phyloP scores from a whole-genome alignment of 768 basidiomycete species.

The Boletus pseudopeckii region DNA sequence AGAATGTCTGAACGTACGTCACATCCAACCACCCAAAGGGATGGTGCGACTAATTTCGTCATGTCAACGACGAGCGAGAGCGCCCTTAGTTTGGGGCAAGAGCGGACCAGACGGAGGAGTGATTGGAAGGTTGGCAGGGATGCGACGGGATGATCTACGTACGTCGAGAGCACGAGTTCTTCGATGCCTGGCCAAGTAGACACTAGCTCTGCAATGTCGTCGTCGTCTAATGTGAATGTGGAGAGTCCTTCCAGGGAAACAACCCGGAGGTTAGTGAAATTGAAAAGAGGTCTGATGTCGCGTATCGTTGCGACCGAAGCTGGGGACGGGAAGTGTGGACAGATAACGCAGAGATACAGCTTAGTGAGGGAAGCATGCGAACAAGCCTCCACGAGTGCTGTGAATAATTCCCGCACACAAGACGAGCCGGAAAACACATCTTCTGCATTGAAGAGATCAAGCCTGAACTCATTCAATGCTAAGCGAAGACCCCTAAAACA shows the following conservation, averaged over 20 bases:
- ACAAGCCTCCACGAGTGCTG: conserved; percentile 11
- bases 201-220: conserved; percentile 11
- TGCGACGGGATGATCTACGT: conserved; percentile 5
- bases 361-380: conserved; percentile 4
- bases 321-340: conserved; percentile 7
- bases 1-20: conserved; percentile 4
- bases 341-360: conserved; percentile 15
- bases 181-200: conserved; percentile 22
- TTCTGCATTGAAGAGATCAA: conserved; percentile 20
- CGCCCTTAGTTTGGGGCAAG: conserved; percentile 11
- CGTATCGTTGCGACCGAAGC: neutral
- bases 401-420: conserved; percentile 11
- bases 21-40: neutral
- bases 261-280: conserved; percentile 12
- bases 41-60: neutral
- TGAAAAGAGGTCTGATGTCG: conserved; percentile 14
- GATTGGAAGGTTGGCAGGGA: conserved; percentile 22
- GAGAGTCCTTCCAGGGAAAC: conserved; percentile 17
- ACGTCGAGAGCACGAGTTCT: conserved; percentile 19
- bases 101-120: conserved; percentile 7
- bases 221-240: conserved; percentile 14
- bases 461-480: conserved; percentile 14
- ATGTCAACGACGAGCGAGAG: conserved; percentile 27
- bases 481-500: conserved; percentile 10
- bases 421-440: conserved; percentile 7